Evolutionary conservation across 305 asterid species (phyloP), one percentile per base, ranked within the genome.

Genomic region (Fraxinus sp.): DNA sequence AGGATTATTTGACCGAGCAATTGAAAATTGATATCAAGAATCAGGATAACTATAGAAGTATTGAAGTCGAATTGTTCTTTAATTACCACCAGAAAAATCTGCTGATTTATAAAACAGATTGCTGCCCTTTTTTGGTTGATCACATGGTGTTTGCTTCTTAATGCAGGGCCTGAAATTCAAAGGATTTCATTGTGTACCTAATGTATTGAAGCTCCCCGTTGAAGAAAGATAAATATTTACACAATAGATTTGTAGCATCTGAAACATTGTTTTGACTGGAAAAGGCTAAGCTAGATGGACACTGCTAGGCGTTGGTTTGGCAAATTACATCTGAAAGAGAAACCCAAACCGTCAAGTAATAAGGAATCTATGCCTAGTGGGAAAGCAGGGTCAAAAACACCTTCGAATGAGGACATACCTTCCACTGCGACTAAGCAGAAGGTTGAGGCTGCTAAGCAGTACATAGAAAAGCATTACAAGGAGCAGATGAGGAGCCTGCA

Each of bases 391-490:
- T 76, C 87, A 41, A 90, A 86, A 86, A 73, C 92, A 75, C 83
- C 90, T 30, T 77, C 80, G 46, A 83, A 78, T 77, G 98, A 95
- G 75, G 98, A 92, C 79, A 81, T 89, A 33, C 96, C 98, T 74
- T 95, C 98, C n/a, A 89, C 82, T 88, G 98, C 98, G 78, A 95
- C 98, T 80, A 92, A 92, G 87, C 97, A 92, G 91, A 94, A 94
- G 90, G 98, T 78, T 72, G 98, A 91, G 39, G 98, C 98, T 84
- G 98, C 98, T 81, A 94, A 94, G 89, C 97, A 93, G 89, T 94
- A 94, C 80, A 94, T 94, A 82, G 98, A 94, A 84, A 93, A 92
- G 79, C 98, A 94, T 87, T 94, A 94, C 91, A 93, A 93, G 90
- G 98, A 94, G 80, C 98, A 94, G 86, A 94, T 94, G 97, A 94